Evolutionary conservation across 2,329 filamentous ascomycete species (phyloP).

Genomic region (Domatiomyces catenatus): DNA sequence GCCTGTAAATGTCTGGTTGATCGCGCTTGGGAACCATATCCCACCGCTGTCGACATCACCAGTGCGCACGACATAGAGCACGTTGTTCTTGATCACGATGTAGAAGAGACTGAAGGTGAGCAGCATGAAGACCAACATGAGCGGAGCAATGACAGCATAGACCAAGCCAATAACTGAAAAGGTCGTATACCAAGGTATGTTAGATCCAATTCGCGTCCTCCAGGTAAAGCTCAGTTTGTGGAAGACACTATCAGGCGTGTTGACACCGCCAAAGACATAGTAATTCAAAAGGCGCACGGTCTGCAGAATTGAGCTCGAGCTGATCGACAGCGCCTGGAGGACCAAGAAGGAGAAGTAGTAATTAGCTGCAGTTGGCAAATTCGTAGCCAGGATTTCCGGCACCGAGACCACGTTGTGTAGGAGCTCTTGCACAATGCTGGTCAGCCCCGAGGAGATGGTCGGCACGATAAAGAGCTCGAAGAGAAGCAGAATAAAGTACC

Average conservation of each 20-base stretch:
- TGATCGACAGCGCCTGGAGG: conserved; percentile 12
- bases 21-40: conserved; percentile 8
- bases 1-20: conserved; percentile 10
- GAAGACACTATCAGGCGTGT: conserved; percentile 6
- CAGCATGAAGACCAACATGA: conserved; percentile 9
- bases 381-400: conserved; percentile 15
- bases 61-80: conserved; percentile 8
- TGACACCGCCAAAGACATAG: conserved; percentile 5
- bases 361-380: conserved; percentile 17
- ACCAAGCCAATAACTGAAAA: conserved; percentile 9
- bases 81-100: conserved; percentile 9
- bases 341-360: conserved; percentile 19
- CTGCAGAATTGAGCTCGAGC: conserved; percentile 8
- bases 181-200: conserved; percentile 10
- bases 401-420: conserved; percentile 11
- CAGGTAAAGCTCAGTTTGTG: conserved; percentile 7
- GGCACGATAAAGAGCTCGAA: conserved; percentile 17
- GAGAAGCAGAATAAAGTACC: conserved; percentile 18
- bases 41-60: conserved; percentile 8
- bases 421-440: conserved; percentile 17
- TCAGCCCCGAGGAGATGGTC: conserved; percentile 18
- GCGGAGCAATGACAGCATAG: conserved; percentile 8
- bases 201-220: conserved; percentile 8
- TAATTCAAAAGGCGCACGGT: conserved; percentile 8
- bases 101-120: conserved; percentile 10